Percentiles rank a stretch among this genome's conserved stretches.
These are phyloP conservation scores for Euphorbia celastroides DNA, from an alignment of 441 rosid species.

Conservation along the genomic window DNA sequence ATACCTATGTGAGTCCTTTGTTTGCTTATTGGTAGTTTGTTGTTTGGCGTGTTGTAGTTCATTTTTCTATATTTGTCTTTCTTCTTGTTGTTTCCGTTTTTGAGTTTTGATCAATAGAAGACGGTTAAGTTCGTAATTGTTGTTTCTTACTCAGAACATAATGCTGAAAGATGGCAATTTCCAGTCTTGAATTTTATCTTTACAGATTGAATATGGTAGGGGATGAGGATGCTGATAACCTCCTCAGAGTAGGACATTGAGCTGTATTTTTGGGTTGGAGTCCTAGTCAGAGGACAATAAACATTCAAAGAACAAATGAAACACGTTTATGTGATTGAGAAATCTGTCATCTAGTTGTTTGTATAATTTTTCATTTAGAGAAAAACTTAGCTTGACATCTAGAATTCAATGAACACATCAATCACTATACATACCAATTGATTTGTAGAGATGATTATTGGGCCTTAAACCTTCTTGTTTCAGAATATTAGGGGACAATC, in stretches of 20 bases:
- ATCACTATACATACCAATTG: neutral
- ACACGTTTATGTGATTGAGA: neutral
- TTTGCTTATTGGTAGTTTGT: neutral
- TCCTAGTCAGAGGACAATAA: neutral
- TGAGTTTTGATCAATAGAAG: neutral
- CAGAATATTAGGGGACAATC: neutral
- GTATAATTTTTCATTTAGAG: neutral
- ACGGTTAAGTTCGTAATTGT: neutral
- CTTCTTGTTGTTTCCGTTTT: neutral
- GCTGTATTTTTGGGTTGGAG: neutral
- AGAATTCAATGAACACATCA: neutral
- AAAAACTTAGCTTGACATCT: neutral
- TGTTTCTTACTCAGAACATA: neutral
- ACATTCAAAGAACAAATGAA: neutral
- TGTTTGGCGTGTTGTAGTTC: neutral
- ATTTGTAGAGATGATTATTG: neutral
- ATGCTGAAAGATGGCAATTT: neutral
- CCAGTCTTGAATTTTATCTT: neutral
- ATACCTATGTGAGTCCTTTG: constrained; percentile 57
- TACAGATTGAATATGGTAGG: constrained; percentile 3
- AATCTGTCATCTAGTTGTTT: neutral
- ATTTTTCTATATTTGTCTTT: neutral
- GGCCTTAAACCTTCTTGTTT: neutral
- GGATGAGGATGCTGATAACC: neutral
- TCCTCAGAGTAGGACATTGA: neutral